Conservation (phyloP, 768 basidiomycete genomes). For the Lactifluus volemus region DNA sequence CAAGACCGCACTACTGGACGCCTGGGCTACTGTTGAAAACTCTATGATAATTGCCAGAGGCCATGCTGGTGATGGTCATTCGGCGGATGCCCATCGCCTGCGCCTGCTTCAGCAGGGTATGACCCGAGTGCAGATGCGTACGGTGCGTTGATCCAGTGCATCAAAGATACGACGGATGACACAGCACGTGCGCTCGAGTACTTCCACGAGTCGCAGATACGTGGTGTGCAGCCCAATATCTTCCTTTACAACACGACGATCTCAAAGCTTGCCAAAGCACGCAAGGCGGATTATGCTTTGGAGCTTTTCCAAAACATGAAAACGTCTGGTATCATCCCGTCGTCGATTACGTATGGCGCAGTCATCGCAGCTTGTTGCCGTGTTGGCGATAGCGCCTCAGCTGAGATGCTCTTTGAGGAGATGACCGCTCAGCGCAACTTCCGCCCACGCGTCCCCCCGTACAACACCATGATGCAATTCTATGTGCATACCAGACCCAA, state of each 20-base stretch:
- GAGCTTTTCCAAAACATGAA: conserved; percentile 89
- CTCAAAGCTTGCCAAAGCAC: conserved; percentile 87
- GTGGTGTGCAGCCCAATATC: conserved; percentile 66
- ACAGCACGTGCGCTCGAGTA: conserved; percentile 78
- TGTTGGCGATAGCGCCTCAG: conserved; percentile 78
- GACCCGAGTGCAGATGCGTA: conserved; percentile 86
- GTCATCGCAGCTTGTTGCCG: conserved; percentile 90
- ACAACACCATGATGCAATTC: conserved; percentile 98
- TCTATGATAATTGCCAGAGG: conserved; percentile 83
- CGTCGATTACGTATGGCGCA: conserved; percentile 90
- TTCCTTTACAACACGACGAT: conserved; percentile 98
- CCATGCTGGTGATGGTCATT: conserved; percentile 69
- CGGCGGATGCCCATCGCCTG: conserved; percentile 71
- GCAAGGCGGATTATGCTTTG: conserved; percentile 85
- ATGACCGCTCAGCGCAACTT: conserved; percentile 70
- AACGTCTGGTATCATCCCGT: conserved; percentile 46
- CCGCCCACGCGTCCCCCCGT: conserved; percentile 86
- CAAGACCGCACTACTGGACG: conserved; percentile 40
- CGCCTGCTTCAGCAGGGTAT: conserved; percentile 71
- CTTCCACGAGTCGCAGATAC: conserved; percentile 66
- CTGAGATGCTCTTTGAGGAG: conserved; percentile 77
- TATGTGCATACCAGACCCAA: conserved; percentile 88
- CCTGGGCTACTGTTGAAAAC: conserved; percentile 80
- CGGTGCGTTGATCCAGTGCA: conserved; percentile 76
- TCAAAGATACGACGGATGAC: conserved; percentile 95